Percentiles rank a stretch among this genome's conserved stretches.
phyloP scores from a whole-genome alignment of 2,329 filamentous ascomycete species.

The Alternaria panax region DNA sequence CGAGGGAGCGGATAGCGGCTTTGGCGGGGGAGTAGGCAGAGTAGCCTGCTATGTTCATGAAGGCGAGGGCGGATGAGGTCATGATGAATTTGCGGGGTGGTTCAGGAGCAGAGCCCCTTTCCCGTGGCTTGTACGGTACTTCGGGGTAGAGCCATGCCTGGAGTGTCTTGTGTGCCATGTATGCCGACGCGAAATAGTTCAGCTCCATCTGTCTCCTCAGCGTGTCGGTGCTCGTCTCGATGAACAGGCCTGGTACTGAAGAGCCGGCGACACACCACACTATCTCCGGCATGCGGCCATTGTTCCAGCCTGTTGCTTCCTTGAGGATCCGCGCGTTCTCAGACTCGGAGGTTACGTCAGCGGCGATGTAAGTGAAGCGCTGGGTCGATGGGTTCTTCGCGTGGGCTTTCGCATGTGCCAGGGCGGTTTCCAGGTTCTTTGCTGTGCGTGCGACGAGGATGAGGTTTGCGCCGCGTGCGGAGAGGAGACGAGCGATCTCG shows the following conservation, averaged over 20 bases:
- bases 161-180: constrained; percentile 83
- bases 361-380: constrained; percentile 82
- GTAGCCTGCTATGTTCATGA: constrained; percentile 83
- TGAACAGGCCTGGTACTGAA: constrained; percentile 76
- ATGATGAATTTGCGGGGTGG: constrained; percentile 81
- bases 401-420: constrained; percentile 71
- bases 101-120: constrained; percentile 21
- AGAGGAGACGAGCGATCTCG: constrained; percentile 74
- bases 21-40: constrained; percentile 84
- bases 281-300: constrained; percentile 75
- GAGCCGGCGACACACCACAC: constrained; percentile 90
- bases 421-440: constrained; percentile 74
- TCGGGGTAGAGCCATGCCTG: constrained; percentile 71
- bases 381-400: constrained; percentile 73
- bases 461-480: constrained; percentile 83
- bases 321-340: constrained; percentile 75
- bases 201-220: constrained; percentile 85
- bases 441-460: constrained; percentile 83
- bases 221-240: constrained; percentile 72
- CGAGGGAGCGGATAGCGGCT: constrained; percentile 80
- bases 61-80: constrained; percentile 78
- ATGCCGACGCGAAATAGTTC: constrained; percentile 87
- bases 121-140: constrained; percentile 48
- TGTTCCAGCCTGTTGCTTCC: constrained; percentile 81
- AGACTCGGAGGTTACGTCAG: constrained; percentile 75